Evolutionary conservation across 768 basidiomycete species (phyloP).

Genomic region (Trametes coccinea): DNA sequence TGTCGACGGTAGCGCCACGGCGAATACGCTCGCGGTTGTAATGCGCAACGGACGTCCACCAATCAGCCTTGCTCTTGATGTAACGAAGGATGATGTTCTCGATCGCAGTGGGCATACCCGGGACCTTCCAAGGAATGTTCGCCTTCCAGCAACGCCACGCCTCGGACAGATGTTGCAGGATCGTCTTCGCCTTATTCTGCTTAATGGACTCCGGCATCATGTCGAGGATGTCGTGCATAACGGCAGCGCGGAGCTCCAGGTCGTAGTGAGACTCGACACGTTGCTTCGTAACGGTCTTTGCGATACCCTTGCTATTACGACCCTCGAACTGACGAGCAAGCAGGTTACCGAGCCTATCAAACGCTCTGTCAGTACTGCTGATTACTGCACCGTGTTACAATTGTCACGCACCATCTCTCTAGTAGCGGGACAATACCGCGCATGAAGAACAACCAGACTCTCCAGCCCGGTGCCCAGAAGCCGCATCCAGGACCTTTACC

Average conservation of each 20-base stretch:
- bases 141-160: constrained; percentile 99
- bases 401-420: constrained; percentile 74
- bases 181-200: constrained; percentile 99
- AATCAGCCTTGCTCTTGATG: constrained; percentile 99
- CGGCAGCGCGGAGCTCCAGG: constrained; percentile 93
- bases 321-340: constrained; percentile 99
- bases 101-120: constrained; percentile 98
- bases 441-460: constrained; percentile 99
- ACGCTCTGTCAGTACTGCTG: too few relatives aligned
- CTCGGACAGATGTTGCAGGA: constrained; percentile 95
- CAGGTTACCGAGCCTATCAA: constrained; percentile 80
- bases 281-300: constrained; percentile 99
- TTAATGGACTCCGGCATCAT: constrained; percentile 99
- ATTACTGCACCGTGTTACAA: too few relatives aligned
- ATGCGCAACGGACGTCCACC: constrained; percentile 99
- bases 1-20: constrained; percentile 95
- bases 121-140: constrained; percentile 99
- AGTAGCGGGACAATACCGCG: constrained; percentile 97
- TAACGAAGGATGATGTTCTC: constrained; percentile 99
- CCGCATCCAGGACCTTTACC: constrained; percentile 99
- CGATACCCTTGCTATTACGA: constrained; percentile 92
- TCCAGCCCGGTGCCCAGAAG: constrained; percentile 99
- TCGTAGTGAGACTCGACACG: constrained; percentile 99
- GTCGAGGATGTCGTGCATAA: constrained; percentile 99
- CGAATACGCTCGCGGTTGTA: constrained; percentile 98